A percentile compares a stretch with the other conserved stretches of the same genome.
Conservation (phyloP, 495 filamentous ascomycete species). For the Xylaria palmicola region DNA sequence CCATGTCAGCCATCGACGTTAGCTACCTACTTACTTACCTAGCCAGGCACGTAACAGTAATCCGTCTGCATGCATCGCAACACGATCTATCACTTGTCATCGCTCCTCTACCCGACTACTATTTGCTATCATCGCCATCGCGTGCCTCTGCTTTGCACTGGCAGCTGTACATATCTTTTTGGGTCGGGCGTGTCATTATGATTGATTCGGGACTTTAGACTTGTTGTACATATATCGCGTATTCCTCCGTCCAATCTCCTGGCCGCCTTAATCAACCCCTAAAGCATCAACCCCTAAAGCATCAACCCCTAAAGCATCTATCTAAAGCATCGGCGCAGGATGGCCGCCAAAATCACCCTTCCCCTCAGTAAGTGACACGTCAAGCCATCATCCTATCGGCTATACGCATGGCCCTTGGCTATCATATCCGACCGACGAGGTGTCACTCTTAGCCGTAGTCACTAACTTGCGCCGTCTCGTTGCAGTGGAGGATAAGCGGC, state of each 20-base stretch:
- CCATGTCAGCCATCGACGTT: no score
- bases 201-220: neutral
- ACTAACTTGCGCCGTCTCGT: neutral
- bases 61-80: no score
- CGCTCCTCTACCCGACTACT: neutral
- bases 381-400: no score
- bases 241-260: no score
- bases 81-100: neutral
- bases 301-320: neutral
- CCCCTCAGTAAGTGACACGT: constrained; percentile 15
- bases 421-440: neutral
- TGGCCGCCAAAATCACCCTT: constrained; percentile 29
- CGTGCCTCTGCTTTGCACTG: neutral
- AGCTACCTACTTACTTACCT: no score
- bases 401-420: no score
- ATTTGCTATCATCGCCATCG: neutral
- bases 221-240: neutral
- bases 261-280: no score
- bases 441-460: neutral
- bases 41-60: no score
- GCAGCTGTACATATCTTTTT: neutral
- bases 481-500: constrained; percentile 39
- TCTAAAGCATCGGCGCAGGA: neutral
- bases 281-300: neutral
- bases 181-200: neutral